These are phyloP conservation scores for Leccinum subgranulosum DNA, from an alignment of 768 basidiomycete genomes.

Conservation along the genomic window DNA sequence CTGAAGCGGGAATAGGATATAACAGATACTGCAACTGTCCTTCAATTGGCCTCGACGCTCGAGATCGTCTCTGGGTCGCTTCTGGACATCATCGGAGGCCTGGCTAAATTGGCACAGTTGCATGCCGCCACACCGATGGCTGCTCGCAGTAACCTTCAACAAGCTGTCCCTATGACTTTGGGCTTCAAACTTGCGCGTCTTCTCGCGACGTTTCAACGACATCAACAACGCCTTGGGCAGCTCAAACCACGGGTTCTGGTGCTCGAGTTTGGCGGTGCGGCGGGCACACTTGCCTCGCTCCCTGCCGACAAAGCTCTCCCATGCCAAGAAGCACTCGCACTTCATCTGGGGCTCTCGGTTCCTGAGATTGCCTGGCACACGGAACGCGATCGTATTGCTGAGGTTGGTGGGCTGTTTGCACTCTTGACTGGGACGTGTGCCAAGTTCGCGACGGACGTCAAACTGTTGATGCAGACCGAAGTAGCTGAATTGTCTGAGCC, in stretches of 20 bases:
- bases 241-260: slow-evolving; percentile 38
- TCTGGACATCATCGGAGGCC: slow-evolving; percentile 25
- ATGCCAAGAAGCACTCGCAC: slow-evolving; percentile 26
- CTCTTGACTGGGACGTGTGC: slow-evolving; percentile 44
- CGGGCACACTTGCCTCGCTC: slow-evolving; percentile 44
- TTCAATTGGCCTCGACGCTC: slow-evolving; percentile 41
- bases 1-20: slow-evolving; percentile 36
- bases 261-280: slow-evolving; percentile 45
- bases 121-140: slow-evolving; percentile 43
- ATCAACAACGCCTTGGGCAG: slow-evolving; percentile 36
- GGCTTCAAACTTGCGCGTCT: slow-evolving; percentile 47
- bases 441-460: slow-evolving; percentile 44
- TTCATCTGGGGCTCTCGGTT: slow-evolving; percentile 10
- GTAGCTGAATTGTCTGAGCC: slow-evolving; percentile 45
- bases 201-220: slow-evolving; percentile 41
- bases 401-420: slow-evolving; percentile 43
- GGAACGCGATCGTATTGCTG: slow-evolving; percentile 43
- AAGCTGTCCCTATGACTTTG: slow-evolving; percentile 46
- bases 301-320: slow-evolving; percentile 32
- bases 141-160: slow-evolving; percentile 46
- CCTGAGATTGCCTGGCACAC: slow-evolving; percentile 38
- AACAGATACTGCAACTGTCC: slow-evolving; percentile 44
- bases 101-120: slow-evolving; percentile 28
- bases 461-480: slow-evolving; percentile 48
- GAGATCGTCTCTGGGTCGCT: slow-evolving; percentile 31